Conservation (phyloP, 495 filamentous ascomycete genomes). For the Penicillium paxilli region DNA sequence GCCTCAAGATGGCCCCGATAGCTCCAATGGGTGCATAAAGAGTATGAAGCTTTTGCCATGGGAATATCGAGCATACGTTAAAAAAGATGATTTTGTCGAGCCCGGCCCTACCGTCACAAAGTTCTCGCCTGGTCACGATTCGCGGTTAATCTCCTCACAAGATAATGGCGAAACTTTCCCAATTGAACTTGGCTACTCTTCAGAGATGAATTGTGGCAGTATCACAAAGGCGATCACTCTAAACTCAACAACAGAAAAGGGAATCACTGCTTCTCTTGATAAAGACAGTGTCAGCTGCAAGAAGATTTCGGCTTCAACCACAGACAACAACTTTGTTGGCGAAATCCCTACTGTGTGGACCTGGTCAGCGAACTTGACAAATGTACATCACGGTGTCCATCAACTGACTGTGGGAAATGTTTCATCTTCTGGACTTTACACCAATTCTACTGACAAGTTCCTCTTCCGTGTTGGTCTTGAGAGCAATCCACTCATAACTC, state of each 20-base stretch:
- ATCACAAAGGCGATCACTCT: slow-evolving; percentile 44
- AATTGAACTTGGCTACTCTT: slow-evolving; percentile 33
- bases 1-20: slow-evolving; percentile 22
- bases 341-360: slow-evolving; percentile 40
- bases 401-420: slow-evolving; percentile 44
- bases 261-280: slow-evolving; percentile 25
- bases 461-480: slow-evolving; percentile 45
- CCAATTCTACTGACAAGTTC: slow-evolving; percentile 46
- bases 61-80: slow-evolving; percentile 61
- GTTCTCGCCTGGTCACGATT: slow-evolving; percentile 60
- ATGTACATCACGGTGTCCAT: slow-evolving; percentile 51
- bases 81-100: slow-evolving; percentile 36
- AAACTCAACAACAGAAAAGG: slow-evolving; percentile 41
- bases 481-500: slow-evolving; percentile 52
- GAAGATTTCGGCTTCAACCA: slow-evolving; percentile 13
- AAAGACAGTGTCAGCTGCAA: slow-evolving; percentile 24
- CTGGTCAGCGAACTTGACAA: slow-evolving; percentile 36
- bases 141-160: slow-evolving; percentile 44
- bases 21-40: slow-evolving; percentile 42
- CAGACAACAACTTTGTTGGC: slow-evolving; percentile 10
- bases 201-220: slow-evolving; percentile 55
- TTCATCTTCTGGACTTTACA: slow-evolving; percentile 28
- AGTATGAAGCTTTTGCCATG: slow-evolving; percentile 52
- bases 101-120: slow-evolving; percentile 58
- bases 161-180: slow-evolving; percentile 15